Percentiles rank a stretch among this genome's conserved stretches.
phyloP scores from a whole-genome alignment of 2,329 filamentous ascomycete species.

The Fusarium burgessii region DNA sequence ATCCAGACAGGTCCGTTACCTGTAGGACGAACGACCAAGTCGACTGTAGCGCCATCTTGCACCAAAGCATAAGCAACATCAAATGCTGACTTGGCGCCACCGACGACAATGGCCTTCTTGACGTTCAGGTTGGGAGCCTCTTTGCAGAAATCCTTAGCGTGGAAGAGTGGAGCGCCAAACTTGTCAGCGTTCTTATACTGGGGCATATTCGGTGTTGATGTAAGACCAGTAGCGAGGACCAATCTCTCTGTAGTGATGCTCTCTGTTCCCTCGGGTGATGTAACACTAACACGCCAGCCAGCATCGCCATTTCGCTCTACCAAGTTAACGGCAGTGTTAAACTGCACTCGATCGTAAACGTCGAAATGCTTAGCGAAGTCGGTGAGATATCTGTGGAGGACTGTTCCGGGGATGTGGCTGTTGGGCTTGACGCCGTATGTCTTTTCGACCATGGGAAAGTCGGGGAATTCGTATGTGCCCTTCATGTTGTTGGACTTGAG shows the following conservation, averaged over 20 bases:
- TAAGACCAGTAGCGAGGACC: conserved; percentile 64
- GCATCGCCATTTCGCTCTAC: conserved; percentile 47
- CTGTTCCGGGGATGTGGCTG: conserved; percentile 53
- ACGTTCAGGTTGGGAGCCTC: conserved; percentile 49
- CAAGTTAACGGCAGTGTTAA: conserved; percentile 62
- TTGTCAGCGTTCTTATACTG: conserved; percentile 51
- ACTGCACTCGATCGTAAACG: conserved; percentile 60
- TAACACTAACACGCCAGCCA: conserved; percentile 39
- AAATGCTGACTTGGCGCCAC: conserved; percentile 68
- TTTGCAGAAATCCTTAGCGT: conserved; percentile 57
- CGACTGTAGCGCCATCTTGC: conserved; percentile 59
- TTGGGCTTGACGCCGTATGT: conserved; percentile 55
- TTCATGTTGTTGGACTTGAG: conserved; percentile 74
- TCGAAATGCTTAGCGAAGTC: conserved; percentile 59
- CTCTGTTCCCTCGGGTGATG: neutral
- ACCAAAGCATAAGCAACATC: conserved; percentile 69
- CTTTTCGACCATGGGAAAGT: conserved; percentile 68
- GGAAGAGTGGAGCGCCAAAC: conserved; percentile 57
- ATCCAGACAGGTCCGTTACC: conserved; percentile 69
- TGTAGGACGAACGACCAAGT: conserved; percentile 62
- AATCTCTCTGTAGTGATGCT: conserved; percentile 53
- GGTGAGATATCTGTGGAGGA: conserved; percentile 54
- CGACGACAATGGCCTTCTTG: conserved; percentile 61
- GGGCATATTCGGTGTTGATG: conserved; percentile 58
- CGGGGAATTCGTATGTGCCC: conserved; percentile 72